Conservation (phyloP, 495 filamentous ascomycete genomes). For the Trichoderma orchidacearum region DNA sequence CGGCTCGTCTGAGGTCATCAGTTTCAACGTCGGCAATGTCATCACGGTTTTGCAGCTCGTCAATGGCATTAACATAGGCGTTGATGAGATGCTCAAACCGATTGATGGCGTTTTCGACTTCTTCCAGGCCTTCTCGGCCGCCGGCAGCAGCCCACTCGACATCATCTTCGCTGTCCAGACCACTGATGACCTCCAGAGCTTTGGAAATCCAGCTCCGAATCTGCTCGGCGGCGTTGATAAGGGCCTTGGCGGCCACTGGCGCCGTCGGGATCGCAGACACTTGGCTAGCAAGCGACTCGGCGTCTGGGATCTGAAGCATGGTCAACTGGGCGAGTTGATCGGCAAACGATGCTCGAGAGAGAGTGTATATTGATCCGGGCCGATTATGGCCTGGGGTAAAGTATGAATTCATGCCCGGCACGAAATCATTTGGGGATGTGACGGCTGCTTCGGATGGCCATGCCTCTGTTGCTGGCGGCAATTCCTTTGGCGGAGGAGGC, state of each 20-base stretch:
- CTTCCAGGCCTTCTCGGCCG: slow-evolving; percentile 75
- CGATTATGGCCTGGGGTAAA: slow-evolving; percentile 44
- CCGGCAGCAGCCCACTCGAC: slow-evolving; percentile 95
- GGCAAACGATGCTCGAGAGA: slow-evolving; percentile 79
- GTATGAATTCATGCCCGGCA: slow-evolving; percentile 25
- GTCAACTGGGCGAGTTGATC: slow-evolving; percentile 82
- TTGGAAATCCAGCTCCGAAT: slow-evolving; percentile 87
- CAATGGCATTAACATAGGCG: slow-evolving; percentile 83
- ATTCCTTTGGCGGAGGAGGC: slow-evolving; percentile 33
- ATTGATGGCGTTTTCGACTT: slow-evolving; percentile 74
- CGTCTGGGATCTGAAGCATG: slow-evolving; percentile 70
- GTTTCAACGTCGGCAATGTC: slow-evolving; percentile 60
- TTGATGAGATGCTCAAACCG: slow-evolving; percentile 77
- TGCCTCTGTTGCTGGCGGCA: slow-evolving; percentile 20
- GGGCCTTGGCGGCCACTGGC: slow-evolving; percentile 57
- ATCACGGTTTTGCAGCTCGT: slow-evolving; percentile 65
- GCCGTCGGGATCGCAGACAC: slow-evolving; percentile 75
- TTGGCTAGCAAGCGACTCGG: slow-evolving; percentile 62
- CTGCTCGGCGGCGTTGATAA: slow-evolving; percentile 74
- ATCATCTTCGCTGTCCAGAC: slow-evolving; percentile 86
- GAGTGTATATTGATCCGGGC: slow-evolving; percentile 73
- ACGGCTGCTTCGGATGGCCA: slow-evolving; percentile 6
- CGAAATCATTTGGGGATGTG: slow-evolving; percentile 22
- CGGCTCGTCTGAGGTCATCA: slow-evolving; percentile 53
- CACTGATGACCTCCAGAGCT: slow-evolving; percentile 70